Evolutionary conservation across 768 basidiomycete species (phyloP), one percentile per base, ranked within the genome.

Genomic region (Cantharellus anzutake): DNA sequence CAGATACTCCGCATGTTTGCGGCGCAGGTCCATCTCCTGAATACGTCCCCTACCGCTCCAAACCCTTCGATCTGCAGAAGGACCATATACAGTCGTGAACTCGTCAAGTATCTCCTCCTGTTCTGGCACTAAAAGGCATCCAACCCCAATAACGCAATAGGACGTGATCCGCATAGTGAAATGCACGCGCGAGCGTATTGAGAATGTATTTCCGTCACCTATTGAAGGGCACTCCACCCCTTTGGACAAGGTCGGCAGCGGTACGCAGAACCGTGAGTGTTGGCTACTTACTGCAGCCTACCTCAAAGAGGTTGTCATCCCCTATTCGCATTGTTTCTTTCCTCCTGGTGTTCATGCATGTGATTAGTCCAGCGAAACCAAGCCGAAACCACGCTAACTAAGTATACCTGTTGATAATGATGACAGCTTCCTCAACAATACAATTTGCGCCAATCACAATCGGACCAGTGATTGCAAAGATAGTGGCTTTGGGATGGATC

Each of bases 281-380:
- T 4, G 51, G 34, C 42, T 16, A 81, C 87, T 63, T 67, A 94
- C 94, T 84, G 70, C 84, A 89, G 29, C 86, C 88, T 58, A 96
- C 89, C 72, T 96, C 90, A 66, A 99, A 94, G 60, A 92, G 73
- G 69, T 97, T 97, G 62, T 87, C 82, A 68, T 94, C 83, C 3
- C 94, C 94, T 55, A 99, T 90, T 20, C 83, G 80, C 90, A 97
- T 89, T 41, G 84, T 79, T 67, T 90, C 86, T 66, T 86, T 90
- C 50, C 52, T 56, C 64, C 53, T 51, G 63, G 66, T 58, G 53
- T 40, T 4, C 38, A 42, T 5, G 20, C 20, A 29, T 29, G 20
- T 29, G 29, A 48, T 48, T 7, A 55, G 35, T 7, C 14, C 52
- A 11, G 11, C 35, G 35, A 37, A 11, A 55, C 14, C 14, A 37